A percentile compares a stretch with the other conserved stretches of the same genome.
Conservation (phyloP, 805 yeast genomes). For the Kluyveromyces nonfermentans region DNA sequence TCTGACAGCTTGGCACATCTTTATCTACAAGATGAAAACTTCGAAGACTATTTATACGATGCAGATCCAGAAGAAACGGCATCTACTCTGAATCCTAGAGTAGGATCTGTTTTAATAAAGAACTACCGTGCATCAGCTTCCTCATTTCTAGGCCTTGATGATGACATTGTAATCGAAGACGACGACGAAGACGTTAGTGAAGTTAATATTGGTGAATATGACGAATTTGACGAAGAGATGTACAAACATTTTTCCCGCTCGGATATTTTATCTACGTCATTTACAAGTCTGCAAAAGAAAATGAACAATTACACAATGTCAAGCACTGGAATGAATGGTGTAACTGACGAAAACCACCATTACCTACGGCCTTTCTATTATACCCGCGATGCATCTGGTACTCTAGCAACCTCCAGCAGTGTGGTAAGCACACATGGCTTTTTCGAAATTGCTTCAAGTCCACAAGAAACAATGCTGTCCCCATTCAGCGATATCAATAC, state of each 20-base stretch:
- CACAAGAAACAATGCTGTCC: background rate
- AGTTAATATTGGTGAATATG: slow-evolving; percentile 21
- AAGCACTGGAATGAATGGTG: background rate
- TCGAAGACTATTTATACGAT: slow-evolving; percentile 8
- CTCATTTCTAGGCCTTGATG: background rate
- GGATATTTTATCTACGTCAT: background rate
- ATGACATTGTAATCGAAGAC: slow-evolving; percentile 7
- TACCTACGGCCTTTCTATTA: background rate
- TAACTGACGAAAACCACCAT: background rate
- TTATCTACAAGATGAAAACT: slow-evolving; percentile 3
- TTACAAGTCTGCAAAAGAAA: slow-evolving; percentile 2
- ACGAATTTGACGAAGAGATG: slow-evolving; percentile 26
- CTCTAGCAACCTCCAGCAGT: background rate
- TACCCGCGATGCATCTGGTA: background rate
- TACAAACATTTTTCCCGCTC: slow-evolving; percentile 17
- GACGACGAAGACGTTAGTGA: slow-evolving; percentile 19
- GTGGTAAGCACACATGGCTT: background rate
- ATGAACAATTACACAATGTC: background rate
- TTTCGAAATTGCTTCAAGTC: background rate
- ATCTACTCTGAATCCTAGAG: background rate
- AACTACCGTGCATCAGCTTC: background rate
- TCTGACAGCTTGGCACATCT: slow-evolving; percentile 4
- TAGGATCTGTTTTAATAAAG: background rate
- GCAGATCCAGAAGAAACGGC: slow-evolving; percentile 1
- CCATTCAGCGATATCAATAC: background rate